Evolutionary conservation across 768 basidiomycete genomes (phyloP), one percentile per base, ranked within the genome.

Genomic region (Megacollybia marginata): DNA sequence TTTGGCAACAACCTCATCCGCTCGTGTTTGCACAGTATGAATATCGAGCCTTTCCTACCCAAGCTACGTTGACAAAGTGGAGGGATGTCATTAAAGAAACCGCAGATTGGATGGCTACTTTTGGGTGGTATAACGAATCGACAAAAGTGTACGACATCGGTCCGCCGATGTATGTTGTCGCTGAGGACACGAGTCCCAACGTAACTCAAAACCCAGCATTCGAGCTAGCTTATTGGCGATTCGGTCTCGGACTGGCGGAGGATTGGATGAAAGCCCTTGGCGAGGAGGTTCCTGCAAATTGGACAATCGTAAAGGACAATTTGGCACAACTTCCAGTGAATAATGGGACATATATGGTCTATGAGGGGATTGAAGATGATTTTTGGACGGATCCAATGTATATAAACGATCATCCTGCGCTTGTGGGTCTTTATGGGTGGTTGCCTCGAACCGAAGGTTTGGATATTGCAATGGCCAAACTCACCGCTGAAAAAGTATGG

Each of bases 1-100:
- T 83, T 49, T 83, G 79, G 79, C 72, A 81, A 55, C 80, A 81
- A 58, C 72, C 74, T 0, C 79, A 82, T 58, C 79, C 80, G 1
- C 65, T 83, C 28, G 63, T 79, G 10, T 80, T 83, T 54, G 79
- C 80, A 1, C 61, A 72, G 53, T 79, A 79, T 65, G 76, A 79
- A 51, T 79, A 76, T 52, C 77, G 77, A 28, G 69, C 70, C 5
- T 64, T 72, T 55, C 64, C 71, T 4, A 65, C 63, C 7, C 48
- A 42, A n/a, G 60, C 53, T 19, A 74, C 71, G 2, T 59, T 80
- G 44, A 55, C 66, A 47, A 75, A 78, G 55, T 83, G 80, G 80
- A 65, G 63, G 48, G 58, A 68, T 33, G 69, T 81, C n/a, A 68
- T 81, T 5, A 65, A 59, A 38, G 70, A 68, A 48, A 80, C 78